Base-by-base conservation (phyloP, 371 early-diverging fungal genomes). In the Saksenaea oblongispora region DNA sequence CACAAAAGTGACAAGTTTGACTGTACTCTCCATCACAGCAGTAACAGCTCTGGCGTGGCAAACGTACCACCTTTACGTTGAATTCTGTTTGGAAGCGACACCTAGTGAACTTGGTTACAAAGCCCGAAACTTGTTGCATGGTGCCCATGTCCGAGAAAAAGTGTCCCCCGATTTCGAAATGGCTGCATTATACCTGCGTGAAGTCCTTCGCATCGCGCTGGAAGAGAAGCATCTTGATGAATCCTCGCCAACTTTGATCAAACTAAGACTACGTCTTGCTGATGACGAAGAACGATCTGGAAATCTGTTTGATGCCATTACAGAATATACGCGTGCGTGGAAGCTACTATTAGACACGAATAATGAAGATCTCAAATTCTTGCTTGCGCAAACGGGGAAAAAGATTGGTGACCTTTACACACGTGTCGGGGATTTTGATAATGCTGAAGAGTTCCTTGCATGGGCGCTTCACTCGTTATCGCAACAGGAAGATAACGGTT, bases 371-470 rank as follows among this genome's bases (percentile, higher is more conserved):
- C 22, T 34, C 8, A 34, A 31, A 56, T 9, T 2, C 2, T 3
- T 56, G 24, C 2, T 61, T 22, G 60, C 63, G 3, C 65, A 71
- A 0, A 69, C 78, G 3, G 76, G 77, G 8, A 80, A 81, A 24
- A 59, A 83, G 53, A 67, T 86, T 17, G 87, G 84, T 1, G 75
- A 83, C 34, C 58, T 89, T 26, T 84, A 84, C 65, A 58, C 87
- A 36, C 76, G 81, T 4, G 71, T 86, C 26, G 76, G 79, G 1
- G 80, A 87, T 34, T 84, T 63, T 56, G 70, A 68, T 5, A 66
- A 74, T 28, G 89, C 88, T 1, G 82, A 82, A 61, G 78, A 82
- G 57, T 79, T 72, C 44, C 44, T 84, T 22, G 75, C 73, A 15
- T 84, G 83, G 83, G 66, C 80, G 0, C 65, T 84, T 14, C 70